A percentile compares a stretch with the other conserved stretches of the same genome.
phyloP scores from a whole-genome alignment of 108 stramenopile species.

The Phaeodactylum tricornutum region DNA sequence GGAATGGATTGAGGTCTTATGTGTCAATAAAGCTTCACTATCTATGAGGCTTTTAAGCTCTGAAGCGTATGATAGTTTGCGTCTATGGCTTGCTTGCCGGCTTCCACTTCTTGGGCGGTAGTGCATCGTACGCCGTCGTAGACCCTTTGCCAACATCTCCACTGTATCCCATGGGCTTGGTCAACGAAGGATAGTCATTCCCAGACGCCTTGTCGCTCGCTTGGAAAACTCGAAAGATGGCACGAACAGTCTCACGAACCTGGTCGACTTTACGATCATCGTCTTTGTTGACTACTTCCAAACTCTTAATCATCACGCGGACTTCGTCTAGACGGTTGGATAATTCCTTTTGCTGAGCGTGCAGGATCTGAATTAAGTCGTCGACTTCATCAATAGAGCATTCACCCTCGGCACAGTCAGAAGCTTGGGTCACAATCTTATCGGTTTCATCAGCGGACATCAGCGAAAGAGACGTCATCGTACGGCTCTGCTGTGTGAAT shows the following conservation, averaged over 20 bases:
- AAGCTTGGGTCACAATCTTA: slow-evolving; percentile 34
- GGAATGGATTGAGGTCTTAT: no score
- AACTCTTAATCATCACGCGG: slow-evolving; percentile 43
- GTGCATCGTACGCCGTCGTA: slow-evolving; percentile 65
- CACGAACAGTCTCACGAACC: slow-evolving; percentile 56
- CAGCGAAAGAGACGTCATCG: slow-evolving; percentile 43
- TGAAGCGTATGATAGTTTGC: no score
- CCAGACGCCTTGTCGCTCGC: no score
- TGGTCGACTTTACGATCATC: slow-evolving; percentile 52
- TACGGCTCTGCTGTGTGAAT: no score
- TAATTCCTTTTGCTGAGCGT: slow-evolving; percentile 44
- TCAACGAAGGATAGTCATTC: slow-evolving; percentile 3
- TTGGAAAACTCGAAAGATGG: slow-evolving; percentile 70
- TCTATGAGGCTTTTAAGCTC: no score
- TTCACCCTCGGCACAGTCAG: slow-evolving; percentile 51
- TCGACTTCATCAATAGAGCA: slow-evolving; percentile 72
- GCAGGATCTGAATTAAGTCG: slow-evolving; percentile 35
- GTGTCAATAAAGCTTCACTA: no score
- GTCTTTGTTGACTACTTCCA: slow-evolving; percentile 54
- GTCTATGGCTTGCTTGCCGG: no score
- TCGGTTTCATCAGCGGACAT: slow-evolving; percentile 53
- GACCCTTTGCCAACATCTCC: slow-evolving; percentile 63
- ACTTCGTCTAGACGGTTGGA: slow-evolving; percentile 31
- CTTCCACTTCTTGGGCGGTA: slow-evolving; percentile 57
- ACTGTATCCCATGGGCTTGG: slow-evolving; percentile 37